phyloP scores from a whole-genome alignment of 495 filamentous ascomycete genomes.

The Penicillium macrosclerotiorum region DNA sequence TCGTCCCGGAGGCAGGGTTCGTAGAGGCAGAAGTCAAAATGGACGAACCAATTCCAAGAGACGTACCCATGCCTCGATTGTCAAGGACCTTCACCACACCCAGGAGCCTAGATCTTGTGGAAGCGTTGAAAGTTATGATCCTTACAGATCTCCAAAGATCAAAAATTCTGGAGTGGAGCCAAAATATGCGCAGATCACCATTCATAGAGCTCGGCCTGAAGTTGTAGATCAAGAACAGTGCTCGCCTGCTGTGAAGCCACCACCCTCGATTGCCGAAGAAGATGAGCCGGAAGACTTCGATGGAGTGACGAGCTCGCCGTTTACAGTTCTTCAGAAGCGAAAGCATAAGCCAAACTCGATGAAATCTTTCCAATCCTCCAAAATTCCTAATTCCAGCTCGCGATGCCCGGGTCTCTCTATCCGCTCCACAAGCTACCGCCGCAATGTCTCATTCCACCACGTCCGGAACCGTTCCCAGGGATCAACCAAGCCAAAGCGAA shows the following conservation, averaged over 20 bases:
- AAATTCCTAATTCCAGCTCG: slow-evolving; percentile 49
- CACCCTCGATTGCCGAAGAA: slow-evolving; percentile 27
- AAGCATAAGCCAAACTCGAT: slow-evolving; percentile 36
- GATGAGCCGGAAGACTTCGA: slow-evolving; percentile 18
- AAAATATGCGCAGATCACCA: slow-evolving; percentile 60
- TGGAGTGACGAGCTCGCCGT: slow-evolving; percentile 21
- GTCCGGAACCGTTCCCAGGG: slow-evolving; percentile 45
- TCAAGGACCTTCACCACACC: slow-evolving; percentile 54
- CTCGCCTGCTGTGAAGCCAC: slow-evolving; percentile 15
- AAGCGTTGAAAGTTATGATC: slow-evolving; percentile 71
- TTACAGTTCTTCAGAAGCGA: slow-evolving; percentile 33
- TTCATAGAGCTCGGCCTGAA: slow-evolving; percentile 54
- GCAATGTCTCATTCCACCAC: slow-evolving; percentile 79
- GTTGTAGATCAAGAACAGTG: slow-evolving; percentile 1
- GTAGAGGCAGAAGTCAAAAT: no score
- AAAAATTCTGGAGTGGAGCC: slow-evolving; percentile 34
- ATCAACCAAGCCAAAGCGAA: slow-evolving; percentile 28
- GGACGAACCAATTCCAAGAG: slow-evolving; percentile 45
- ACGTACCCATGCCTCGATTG: slow-evolving; percentile 68
- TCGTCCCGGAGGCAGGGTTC: slow-evolving; percentile 25
- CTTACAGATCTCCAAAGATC: slow-evolving; percentile 68
- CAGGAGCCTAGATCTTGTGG: slow-evolving; percentile 46
- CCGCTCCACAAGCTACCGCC: slow-evolving; percentile 63
- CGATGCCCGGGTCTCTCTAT: slow-evolving; percentile 54
- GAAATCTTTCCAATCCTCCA: slow-evolving; percentile 39